phyloP scores from a whole-genome alignment of 2,329 filamentous ascomycete genomes.

The Capronia epimyces region DNA sequence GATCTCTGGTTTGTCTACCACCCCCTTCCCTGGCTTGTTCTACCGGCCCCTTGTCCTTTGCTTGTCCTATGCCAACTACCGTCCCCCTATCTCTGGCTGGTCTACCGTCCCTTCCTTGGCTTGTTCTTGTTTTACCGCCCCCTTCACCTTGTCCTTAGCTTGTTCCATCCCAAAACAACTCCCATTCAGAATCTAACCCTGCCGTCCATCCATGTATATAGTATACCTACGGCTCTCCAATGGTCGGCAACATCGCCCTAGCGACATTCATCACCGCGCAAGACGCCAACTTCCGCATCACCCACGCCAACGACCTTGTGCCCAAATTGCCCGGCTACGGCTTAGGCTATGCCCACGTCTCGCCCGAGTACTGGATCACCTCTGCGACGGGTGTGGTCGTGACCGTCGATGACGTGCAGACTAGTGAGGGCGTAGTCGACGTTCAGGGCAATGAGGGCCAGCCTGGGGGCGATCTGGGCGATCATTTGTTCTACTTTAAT shows the following conservation, averaged over 20 bases:
- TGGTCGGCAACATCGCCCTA: constrained; percentile 38
- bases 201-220: too few relatives aligned
- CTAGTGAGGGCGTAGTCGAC: constrained; percentile 34
- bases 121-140: too few relatives aligned
- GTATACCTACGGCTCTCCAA: constrained; percentile 43
- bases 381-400: constrained; percentile 31
- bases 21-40: too few relatives aligned
- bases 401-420: constrained; percentile 32
- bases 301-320: constrained; percentile 38
- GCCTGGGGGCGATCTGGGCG: constrained; percentile 25
- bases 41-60: too few relatives aligned
- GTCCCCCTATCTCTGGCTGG: too few relatives aligned
- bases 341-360: constrained; percentile 35
- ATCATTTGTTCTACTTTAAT: constrained; percentile 37
- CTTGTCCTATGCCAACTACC: too few relatives aligned
- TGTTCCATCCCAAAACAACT: too few relatives aligned
- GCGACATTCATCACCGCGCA: constrained; percentile 38
- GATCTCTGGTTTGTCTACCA: too few relatives aligned
- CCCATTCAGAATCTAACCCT: too few relatives aligned
- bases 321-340: constrained; percentile 36
- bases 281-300: constrained; percentile 36
- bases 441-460: constrained; percentile 35
- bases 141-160: too few relatives aligned
- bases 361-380: constrained; percentile 41
- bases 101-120: too few relatives aligned